A percentile compares a stretch with the other conserved stretches of the same genome.
Evolutionary conservation across 225 moss, liverwort and hornwort species (phyloP).

Genomic region (Straminergon stramineum): DNA sequence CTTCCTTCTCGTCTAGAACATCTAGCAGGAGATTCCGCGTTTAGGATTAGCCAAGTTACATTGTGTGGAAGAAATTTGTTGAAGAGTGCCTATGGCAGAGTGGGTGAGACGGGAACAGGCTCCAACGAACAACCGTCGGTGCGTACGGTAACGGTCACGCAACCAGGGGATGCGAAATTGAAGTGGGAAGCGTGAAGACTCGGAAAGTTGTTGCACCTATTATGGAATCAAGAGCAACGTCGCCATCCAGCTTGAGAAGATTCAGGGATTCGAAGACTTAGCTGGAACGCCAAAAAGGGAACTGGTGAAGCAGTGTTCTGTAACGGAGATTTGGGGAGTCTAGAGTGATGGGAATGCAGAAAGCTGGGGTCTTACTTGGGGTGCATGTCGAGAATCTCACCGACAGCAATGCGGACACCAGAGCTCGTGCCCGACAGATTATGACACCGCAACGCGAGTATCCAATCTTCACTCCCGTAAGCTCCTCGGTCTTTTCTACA

Average conservation of each 20-base stretch:
- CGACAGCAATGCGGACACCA: background rate
- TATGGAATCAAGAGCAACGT: background rate
- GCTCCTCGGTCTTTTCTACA: background rate
- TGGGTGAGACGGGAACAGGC: background rate
- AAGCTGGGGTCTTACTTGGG: conserved; percentile 17
- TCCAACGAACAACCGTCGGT: background rate
- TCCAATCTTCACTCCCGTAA: conserved; percentile 54
- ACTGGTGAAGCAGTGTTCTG: background rate
- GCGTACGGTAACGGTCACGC: background rate
- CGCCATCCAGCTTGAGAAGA: background rate
- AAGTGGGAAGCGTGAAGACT: background rate
- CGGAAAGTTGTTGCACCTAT: background rate
- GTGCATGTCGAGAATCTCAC: conserved; percentile 12
- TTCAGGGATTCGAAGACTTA: background rate
- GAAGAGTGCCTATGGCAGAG: background rate
- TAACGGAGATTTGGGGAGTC: background rate
- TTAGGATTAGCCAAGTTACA: background rate
- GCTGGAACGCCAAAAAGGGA: background rate
- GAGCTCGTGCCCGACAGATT: conserved; percentile 16
- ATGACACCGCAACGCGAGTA: conserved; percentile 29
- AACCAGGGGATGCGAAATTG: background rate
- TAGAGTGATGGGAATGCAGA: conserved; percentile 15
- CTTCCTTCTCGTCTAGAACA: background rate
- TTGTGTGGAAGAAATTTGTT: background rate
- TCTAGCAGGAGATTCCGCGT: background rate